Evolutionary conservation across 2,329 filamentous ascomycete species (phyloP).

Genomic region (Penicillium sumatraense): DNA sequence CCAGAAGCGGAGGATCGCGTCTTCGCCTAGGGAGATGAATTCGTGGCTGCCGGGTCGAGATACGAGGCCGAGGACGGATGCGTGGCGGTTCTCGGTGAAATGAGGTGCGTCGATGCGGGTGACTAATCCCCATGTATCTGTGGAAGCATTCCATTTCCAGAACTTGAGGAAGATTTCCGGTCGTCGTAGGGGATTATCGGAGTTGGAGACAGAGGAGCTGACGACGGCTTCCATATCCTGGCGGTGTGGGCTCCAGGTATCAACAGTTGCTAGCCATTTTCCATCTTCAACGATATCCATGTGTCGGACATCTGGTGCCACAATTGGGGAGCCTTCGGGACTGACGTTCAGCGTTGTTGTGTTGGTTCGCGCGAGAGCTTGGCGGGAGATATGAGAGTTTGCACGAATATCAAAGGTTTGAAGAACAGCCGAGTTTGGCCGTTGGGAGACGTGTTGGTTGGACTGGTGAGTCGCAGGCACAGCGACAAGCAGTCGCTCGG

Average conservation of each 20-base stretch:
- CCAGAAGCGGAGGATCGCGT: constrained; percentile 81
- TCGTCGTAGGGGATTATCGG: constrained; percentile 43
- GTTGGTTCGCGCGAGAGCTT: constrained; percentile 87
- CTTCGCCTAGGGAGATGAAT: constrained; percentile 85
- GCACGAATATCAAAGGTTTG: constrained; percentile 87
- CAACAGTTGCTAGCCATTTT: constrained; percentile 86
- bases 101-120: constrained; percentile 87
- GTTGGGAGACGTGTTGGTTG: constrained; percentile 40
- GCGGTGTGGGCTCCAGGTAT: constrained; percentile 81
- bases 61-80: constrained; percentile 71
- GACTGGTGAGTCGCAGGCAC: constrained; percentile 61
- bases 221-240: constrained; percentile 68
- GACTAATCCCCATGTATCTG: constrained; percentile 71
- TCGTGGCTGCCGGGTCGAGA: constrained; percentile 70
- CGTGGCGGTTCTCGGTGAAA: constrained; percentile 56
- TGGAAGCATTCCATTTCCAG: constrained; percentile 70
- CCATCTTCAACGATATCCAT: constrained; percentile 80
- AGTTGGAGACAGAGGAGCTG: constrained; percentile 40
- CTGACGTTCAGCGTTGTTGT: constrained; percentile 79
- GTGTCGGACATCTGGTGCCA: constrained; percentile 76
- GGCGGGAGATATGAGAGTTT: constrained; percentile 77
- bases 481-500: constrained; percentile 69
- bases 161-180: constrained; percentile 84
- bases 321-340: constrained; percentile 70
- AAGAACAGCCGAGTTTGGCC: constrained; percentile 62